Base-by-base conservation (phyloP, 2,329 filamentous ascomycete genomes). In the Ciborinia camelliae region DNA sequence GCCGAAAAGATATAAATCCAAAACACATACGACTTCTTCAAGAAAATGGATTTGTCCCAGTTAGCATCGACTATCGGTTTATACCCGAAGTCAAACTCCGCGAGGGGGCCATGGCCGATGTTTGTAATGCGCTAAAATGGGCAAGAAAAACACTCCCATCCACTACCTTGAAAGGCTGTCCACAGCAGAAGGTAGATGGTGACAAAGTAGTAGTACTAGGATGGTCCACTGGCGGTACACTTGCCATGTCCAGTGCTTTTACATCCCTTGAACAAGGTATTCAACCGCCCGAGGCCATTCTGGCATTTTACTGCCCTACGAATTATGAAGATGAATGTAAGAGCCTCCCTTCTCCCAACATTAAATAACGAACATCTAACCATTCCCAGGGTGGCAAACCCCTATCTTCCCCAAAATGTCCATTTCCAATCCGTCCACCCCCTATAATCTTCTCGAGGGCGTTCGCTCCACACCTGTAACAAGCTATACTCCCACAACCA, bases 171-270 rank as follows among this genome's bases (percentile, higher is more conserved):
- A 81, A 32, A 14, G n/a, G 26, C 5, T 30, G 35, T 18, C 30
- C 30, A 32, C 28, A 37, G 35, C 18, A 60, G 14, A 26, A 77
- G n/a, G 18, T 62, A 35, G 18, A 69, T 6, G 74, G 75, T 48
- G 59, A 71, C 3, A 72, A 68, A 1, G 73, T 81, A 0, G 77
- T 79, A 0, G 76, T 70, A 0, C 70, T 83, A 0, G 81, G 82
- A 2, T 84, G 81, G 81, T 84, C 81, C 0, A 75, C 77, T 0
- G 82, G 81, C 0, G 82, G 80, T 0, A 72, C 75, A 4, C 73
- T 84, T 0, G 81, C 81, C 2, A 75, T 83, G 74, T 73, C 77
- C 0, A 68, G 80, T 0, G 78, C 65, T 0, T 83, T 73, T 71
- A 82, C 78, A 0, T 65, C 75, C 0, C 37, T 58, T 0, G 28